These are phyloP conservation scores for Dictyostelium brefeldianum DNA, from an alignment of 78 protist species.

Conservation along the genomic window DNA sequence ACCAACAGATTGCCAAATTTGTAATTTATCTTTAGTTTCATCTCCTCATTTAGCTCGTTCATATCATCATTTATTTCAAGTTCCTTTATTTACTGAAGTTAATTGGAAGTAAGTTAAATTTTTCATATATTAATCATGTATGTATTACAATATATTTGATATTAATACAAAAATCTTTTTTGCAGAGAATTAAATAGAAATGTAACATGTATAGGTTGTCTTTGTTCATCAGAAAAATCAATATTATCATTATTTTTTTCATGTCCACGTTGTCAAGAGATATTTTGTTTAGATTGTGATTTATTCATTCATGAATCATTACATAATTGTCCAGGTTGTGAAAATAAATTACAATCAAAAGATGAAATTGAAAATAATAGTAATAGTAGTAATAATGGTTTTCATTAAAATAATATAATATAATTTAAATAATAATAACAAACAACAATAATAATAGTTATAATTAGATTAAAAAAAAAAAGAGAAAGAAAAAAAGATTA, in stretches of 20 bases:
- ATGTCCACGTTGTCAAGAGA: slow-evolving; percentile 85
- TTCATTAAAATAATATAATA: too few species aligned
- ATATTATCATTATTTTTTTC: slow-evolving; percentile 21
- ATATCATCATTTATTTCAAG: slow-evolving; percentile 89
- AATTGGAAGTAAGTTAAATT: slow-evolving; percentile 22
- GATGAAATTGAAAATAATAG: too few species aligned
- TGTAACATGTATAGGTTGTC: slow-evolving; percentile 53
- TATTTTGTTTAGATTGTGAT: slow-evolving; percentile 89
- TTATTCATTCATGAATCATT: slow-evolving; percentile 85
- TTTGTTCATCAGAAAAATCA: slow-evolving; percentile 8
- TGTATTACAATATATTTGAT: neutral
- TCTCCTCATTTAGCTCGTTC: slow-evolving; percentile 92
- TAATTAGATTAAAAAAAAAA: too few species aligned
- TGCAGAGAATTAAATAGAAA: neutral
- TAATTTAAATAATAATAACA: too few species aligned
- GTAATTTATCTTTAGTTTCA: slow-evolving; percentile 86
- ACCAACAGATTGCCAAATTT: slow-evolving; percentile 86
- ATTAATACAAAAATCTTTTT: neutral
- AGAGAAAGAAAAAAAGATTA: too few species aligned
- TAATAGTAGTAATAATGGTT: too few species aligned
- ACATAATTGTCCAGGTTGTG: slow-evolving; percentile 93
- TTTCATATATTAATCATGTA: too few species aligned
- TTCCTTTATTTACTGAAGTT: slow-evolving; percentile 73
- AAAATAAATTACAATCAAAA: slow-evolving; percentile 22
- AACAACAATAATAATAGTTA: too few species aligned